These are phyloP conservation scores for Debaryomyces maramus DNA, from an alignment of 805 yeast genomes.

Conservation along the genomic window DNA sequence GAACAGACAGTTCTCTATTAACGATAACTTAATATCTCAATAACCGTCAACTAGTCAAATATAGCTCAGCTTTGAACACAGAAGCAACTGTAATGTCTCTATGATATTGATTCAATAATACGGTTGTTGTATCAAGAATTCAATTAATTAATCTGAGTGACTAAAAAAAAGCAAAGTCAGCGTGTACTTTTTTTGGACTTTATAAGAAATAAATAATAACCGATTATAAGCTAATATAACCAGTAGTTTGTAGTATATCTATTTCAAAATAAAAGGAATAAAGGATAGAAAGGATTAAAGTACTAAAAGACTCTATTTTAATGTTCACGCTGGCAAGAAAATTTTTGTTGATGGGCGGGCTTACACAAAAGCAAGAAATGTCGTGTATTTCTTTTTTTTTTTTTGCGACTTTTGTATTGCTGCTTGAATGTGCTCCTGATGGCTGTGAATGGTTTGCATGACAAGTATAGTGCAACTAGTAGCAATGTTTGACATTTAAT, in stretches of 20 bases:
- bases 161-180: constrained; percentile 1
- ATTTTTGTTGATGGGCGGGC: not conserved
- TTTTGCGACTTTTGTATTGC: too few relatives aligned
- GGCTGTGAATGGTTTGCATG: too few relatives aligned
- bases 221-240: constrained; percentile 18
- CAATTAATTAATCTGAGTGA: not conserved
- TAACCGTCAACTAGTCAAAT: not conserved
- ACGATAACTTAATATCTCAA: constrained; percentile 10
- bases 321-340: not conserved
- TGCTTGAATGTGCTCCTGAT: too few relatives aligned
- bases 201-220: constrained; percentile 11
- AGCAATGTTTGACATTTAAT: too few relatives aligned
- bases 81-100: not conserved
- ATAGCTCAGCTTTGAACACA: too few relatives aligned
- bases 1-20: constrained; percentile 1
- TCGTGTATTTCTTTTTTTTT: too few relatives aligned
- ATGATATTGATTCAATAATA: not conserved
- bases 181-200: constrained; percentile 3
- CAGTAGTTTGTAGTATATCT: constrained; percentile 8
- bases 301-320: not conserved
- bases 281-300: constrained; percentile 8
- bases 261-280: constrained; percentile 8
- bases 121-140: not conserved
- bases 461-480: too few relatives aligned
- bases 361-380: constrained; percentile 6